Conservation (phyloP, 208 protist species). For the Trypanosoma melophagium region DNA sequence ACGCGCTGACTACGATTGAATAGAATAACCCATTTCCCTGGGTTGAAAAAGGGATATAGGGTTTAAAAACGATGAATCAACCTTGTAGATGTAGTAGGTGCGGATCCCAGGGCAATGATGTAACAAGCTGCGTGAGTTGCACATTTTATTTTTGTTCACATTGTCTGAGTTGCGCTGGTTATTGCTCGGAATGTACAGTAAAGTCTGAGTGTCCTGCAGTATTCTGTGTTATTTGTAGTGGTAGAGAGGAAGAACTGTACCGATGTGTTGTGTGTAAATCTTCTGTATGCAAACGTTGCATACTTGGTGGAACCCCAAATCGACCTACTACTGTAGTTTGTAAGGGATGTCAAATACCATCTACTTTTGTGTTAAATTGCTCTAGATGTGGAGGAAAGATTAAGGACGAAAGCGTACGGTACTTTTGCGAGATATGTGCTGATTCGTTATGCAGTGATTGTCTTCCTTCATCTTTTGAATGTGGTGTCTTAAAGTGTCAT, state of each 20-base stretch:
- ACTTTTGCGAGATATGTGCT: constrained; percentile 68
- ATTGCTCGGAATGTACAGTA: constrained; percentile 10
- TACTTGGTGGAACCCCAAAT: constrained; percentile 29
- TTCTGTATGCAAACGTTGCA: constrained; percentile 44
- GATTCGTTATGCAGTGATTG: constrained; percentile 59
- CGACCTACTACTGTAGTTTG: constrained; percentile 48
- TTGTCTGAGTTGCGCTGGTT: constrained; percentile 21
- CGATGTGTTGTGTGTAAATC: constrained; percentile 51
- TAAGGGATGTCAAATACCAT: constrained; percentile 32
- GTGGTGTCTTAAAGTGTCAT: constrained; percentile 65
- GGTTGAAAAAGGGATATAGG: not conserved
- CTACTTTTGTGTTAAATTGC: constrained; percentile 38
- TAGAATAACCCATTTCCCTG: too few species aligned
- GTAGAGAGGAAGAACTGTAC: constrained; percentile 16
- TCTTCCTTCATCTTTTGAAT: constrained; percentile 59
- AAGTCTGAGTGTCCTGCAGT: not conserved
- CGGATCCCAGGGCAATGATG: not conserved
- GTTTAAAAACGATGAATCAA: constrained; percentile 1
- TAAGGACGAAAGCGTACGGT: constrained; percentile 25
- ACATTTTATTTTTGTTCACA: constrained; percentile 3
- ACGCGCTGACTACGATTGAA: too few species aligned
- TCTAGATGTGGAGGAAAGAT: constrained; percentile 42
- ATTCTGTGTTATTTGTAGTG: constrained; percentile 15
- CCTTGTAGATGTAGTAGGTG: constrained; percentile 10
- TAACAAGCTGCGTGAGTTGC: constrained; percentile 13